Evolutionary conservation across 768 basidiomycete species (phyloP), one percentile per base, ranked within the genome.

Genomic region (Suillus plorans): DNA sequence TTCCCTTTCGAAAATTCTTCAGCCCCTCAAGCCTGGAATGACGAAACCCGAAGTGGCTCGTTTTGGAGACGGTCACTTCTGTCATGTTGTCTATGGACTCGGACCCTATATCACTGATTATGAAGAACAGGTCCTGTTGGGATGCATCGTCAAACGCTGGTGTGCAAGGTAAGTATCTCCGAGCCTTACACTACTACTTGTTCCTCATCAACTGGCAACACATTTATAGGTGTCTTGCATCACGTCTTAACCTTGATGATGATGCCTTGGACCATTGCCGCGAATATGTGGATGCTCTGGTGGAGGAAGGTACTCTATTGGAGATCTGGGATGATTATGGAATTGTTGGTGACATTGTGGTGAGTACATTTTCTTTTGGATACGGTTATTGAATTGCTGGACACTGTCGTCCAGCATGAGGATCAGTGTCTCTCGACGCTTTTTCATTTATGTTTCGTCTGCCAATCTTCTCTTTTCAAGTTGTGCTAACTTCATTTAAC

Each of bases 21-120:
- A 65, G 22, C 49, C 69, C 0, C 65, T 80, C 3, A 64, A 63
- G 36, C 67, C 70, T 3, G 66, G 56, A 3, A 79, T 80, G 80
- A 68, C 67, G 2, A 70, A 52, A 22, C 71, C 75, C 0, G 60
- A 67, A 36, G 66, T 79, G 5, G 60, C 64, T 0, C 63, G 62
- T 0, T 80, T 72, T 49, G 66, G 64, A 1, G 79, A 81, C 69
- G 74, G 77, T 2, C 71, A 77, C 59, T 78, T 66, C 59, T 68
- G 70, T 1, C 63, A 2, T 9, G 72, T 65, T 5, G 69, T 80
- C 16, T 80, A 74, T 68, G 72, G 73, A 2, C 63, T 81, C 4
- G 78, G 78, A 1, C 73, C 78, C 0, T 78, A 79, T 50, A 80
- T 81, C 63, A 78, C 78, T 0, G 78, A 81, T 61, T 81, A 81